These are phyloP conservation scores for Debaryomyces fabryi DNA, from an alignment of 1,139 yeast genomes.

Conservation along the genomic window DNA sequence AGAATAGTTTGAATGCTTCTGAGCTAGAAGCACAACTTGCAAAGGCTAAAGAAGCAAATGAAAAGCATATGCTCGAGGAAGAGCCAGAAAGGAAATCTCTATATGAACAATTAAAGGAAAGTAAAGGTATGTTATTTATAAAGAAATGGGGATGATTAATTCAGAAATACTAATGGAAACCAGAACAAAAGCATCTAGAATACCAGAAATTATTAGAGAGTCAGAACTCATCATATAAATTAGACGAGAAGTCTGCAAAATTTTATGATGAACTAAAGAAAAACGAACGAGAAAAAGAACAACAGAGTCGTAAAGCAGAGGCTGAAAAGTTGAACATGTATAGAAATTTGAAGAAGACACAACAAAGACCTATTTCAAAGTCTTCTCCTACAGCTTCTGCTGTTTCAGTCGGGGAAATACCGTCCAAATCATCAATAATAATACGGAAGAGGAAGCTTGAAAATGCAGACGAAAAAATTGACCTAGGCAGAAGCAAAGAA, in stretches of 20 bases:
- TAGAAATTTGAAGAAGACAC: slow-evolving; percentile 15
- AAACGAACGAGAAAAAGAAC: slow-evolving; percentile 20
- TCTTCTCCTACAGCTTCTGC: neutral
- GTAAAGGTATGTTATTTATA: slow-evolving; percentile 28
- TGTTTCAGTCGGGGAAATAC: neutral
- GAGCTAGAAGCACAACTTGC: neutral
- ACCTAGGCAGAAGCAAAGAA: neutral
- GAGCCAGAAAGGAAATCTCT: slow-evolving; percentile 32
- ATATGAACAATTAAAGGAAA: slow-evolving; percentile 40
- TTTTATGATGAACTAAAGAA: slow-evolving; percentile 28
- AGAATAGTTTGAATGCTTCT: slow-evolving; percentile 4
- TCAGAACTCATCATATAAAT: slow-evolving; percentile 41
- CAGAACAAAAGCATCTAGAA: slow-evolving; percentile 34
- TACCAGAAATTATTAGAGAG: slow-evolving; percentile 36
- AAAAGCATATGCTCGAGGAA: slow-evolving; percentile 9
- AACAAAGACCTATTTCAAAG: neutral
- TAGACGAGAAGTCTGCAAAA: slow-evolving; percentile 33
- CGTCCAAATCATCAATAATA: neutral
- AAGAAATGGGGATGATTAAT: neutral
- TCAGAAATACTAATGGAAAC: slow-evolving; percentile 6
- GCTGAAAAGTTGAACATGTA: slow-evolving; percentile 14
- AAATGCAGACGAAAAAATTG: neutral
- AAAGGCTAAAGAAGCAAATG: slow-evolving; percentile 2
- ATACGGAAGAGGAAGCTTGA: neutral
- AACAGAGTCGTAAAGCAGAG: slow-evolving; percentile 13